These are phyloP conservation scores for Gastrolobium bilobum DNA, from an alignment of 306 rosid genomes.

Conservation along the genomic window DNA sequence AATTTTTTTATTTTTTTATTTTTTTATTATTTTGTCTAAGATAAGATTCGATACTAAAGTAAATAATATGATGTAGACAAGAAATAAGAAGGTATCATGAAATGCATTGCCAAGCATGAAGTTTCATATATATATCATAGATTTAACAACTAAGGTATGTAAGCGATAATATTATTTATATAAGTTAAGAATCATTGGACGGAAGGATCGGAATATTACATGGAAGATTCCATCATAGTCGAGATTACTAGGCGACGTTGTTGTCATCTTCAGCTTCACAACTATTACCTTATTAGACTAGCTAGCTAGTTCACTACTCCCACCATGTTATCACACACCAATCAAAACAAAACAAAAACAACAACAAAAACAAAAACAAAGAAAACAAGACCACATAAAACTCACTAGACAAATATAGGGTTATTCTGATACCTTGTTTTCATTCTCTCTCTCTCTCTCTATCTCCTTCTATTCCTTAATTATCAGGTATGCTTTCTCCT, in stretches of 20 bases:
- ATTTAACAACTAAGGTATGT: too few species aligned
- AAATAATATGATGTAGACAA: too few species aligned
- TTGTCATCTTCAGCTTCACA: conserved; percentile 22
- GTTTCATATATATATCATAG: too few species aligned
- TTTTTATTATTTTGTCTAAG: too few species aligned
- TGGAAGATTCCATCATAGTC: conserved; percentile 51
- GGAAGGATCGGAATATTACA: conserved; percentile 54
- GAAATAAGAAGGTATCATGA: too few species aligned
- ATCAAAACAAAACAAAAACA: background rate
- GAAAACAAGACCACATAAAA: background rate
- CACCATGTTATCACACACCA: background rate
- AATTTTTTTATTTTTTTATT: background rate
- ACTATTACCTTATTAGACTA: conserved; percentile 7
- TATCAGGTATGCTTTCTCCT: too few species aligned
- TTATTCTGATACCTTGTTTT: background rate
- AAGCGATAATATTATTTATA: background rate
- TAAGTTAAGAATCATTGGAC: background rate
- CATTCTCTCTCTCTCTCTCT: background rate
- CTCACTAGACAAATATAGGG: background rate
- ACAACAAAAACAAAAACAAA: background rate
- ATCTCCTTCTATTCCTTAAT: conserved; percentile 3
- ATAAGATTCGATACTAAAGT: too few species aligned
- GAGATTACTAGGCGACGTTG: conserved; percentile 28
- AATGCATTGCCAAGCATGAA: too few species aligned
- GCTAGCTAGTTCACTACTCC: background rate